These are phyloP conservation scores for Cardamine occulta DNA, from an alignment of 345 rosid species.

Conservation along the genomic window DNA sequence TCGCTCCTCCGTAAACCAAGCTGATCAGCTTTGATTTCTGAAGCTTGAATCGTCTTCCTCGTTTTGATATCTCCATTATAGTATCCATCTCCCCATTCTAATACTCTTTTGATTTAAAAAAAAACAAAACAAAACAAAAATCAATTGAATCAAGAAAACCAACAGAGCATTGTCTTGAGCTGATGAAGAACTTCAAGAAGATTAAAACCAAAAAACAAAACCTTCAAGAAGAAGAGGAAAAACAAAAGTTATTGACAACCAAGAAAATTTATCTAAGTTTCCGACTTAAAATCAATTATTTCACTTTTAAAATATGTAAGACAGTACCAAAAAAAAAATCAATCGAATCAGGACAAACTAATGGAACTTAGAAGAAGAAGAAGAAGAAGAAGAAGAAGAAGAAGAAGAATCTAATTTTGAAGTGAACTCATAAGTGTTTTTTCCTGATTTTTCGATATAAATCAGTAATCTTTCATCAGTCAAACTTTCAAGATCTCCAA, in stretches of 20 bases:
- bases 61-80: slow-evolving; percentile 98
- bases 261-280: background rate
- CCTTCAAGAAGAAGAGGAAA: slow-evolving; percentile 20
- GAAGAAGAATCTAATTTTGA: background rate
- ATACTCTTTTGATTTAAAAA: slow-evolving; percentile 48
- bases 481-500: background rate
- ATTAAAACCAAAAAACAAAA: background rate
- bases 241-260: background rate
- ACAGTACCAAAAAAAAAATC: background rate
- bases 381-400: background rate
- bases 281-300: background rate
- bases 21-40: slow-evolving; percentile 64
- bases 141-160: background rate
- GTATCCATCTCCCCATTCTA: slow-evolving; percentile 92
- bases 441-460: background rate
- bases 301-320: background rate
- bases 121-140: background rate
- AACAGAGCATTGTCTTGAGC: background rate
- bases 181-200: slow-evolving; percentile 32
- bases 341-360: background rate
- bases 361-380: background rate
- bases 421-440: background rate
- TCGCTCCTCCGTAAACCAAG: slow-evolving; percentile 80
- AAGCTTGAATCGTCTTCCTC: slow-evolving; percentile 76
- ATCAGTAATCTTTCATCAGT: background rate